A percentile compares a stretch with the other conserved stretches of the same genome.
phyloP scores from a whole-genome alignment of 2,329 filamentous ascomycete genomes.

The Ophiostoma piceae region DNA sequence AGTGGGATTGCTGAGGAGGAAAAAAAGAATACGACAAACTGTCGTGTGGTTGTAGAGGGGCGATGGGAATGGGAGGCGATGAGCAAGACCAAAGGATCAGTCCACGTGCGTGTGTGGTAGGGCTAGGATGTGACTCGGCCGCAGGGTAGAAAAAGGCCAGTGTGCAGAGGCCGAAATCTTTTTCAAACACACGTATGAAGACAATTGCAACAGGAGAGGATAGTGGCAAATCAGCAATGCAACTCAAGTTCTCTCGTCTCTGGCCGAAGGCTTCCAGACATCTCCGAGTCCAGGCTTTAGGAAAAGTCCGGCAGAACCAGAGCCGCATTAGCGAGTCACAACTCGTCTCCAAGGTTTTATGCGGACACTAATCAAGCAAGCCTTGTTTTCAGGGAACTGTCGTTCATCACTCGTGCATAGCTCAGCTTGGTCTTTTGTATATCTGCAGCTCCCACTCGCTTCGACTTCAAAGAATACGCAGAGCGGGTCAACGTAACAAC shows the following conservation, averaged over 20 bases:
- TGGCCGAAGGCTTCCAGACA: neutral
- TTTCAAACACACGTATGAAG: neutral
- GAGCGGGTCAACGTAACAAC: neutral
- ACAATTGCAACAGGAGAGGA: neutral
- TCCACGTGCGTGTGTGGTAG: slow-evolving; percentile 19
- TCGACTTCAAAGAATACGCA: neutral
- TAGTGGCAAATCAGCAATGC: neutral
- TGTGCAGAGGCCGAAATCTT: neutral
- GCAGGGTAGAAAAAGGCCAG: neutral
- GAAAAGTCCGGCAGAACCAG: neutral
- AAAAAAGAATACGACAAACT: neutral
- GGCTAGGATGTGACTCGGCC: slow-evolving; percentile 1
- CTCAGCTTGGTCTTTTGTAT: neutral
- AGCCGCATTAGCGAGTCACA: neutral
- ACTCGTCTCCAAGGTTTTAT: neutral
- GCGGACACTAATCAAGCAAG: neutral
- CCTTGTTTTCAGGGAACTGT: neutral
- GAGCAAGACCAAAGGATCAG: neutral
- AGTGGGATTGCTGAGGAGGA: neutral
- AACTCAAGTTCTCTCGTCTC: neutral
- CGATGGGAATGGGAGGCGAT: neutral
- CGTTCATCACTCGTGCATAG: neutral
- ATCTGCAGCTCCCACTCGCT: neutral
- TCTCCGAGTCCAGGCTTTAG: neutral
- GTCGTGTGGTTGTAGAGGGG: neutral